Base-by-base conservation (phyloP, 2,329 filamentous ascomycete species). In the Xylariaceae sp. region DNA sequence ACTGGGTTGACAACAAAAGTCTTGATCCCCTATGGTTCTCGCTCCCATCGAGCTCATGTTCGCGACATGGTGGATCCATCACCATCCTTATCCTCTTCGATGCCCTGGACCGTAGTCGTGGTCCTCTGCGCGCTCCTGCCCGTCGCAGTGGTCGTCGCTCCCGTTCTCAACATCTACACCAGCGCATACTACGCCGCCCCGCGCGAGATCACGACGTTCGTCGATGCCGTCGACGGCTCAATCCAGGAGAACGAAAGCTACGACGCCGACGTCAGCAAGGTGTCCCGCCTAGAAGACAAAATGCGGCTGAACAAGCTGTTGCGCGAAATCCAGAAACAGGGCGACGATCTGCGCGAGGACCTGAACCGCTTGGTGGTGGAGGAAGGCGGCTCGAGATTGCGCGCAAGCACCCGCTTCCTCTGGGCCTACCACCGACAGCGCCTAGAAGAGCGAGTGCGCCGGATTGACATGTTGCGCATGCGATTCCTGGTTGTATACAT, bases 401-500 rank as follows among this genome's bases (percentile, higher is more conserved):
- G 65, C 41, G 65, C 62, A 8, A 59, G 62, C 41, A 68, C 76
- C 16, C 67, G 77, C 35, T 44, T 81, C 2, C 61, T 81, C 17
- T 83, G 78, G 78, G 76, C 73, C 3, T 64, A 64, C 41, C 73
- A 73, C 53, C 69, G 74, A 50, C 59, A 58, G 35, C 64, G 67
- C 36, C 61, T 83, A 34, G 73, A 79, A 55, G 74, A 78, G 48
- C 69, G 73, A 36, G 64, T 81, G 38, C 69, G 73, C 39, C 66
- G 76, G 32, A 62, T 82, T 28, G 78, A 82, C 50, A 59, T 81
- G 51, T 57, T 82, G 54, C 69, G 78, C 55, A 80, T 79, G 74
- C 71, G 78, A 44, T 81, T 82, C 54, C 61, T 82, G 21, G 75
- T 81, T 24, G 68, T 79, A 26, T 80, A 79, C 57, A 74, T 82